Evolutionary conservation across 495 filamentous ascomycete species (phyloP), one percentile per base, ranked within the genome.

Genomic region (Aspergillus wentii): DNA sequence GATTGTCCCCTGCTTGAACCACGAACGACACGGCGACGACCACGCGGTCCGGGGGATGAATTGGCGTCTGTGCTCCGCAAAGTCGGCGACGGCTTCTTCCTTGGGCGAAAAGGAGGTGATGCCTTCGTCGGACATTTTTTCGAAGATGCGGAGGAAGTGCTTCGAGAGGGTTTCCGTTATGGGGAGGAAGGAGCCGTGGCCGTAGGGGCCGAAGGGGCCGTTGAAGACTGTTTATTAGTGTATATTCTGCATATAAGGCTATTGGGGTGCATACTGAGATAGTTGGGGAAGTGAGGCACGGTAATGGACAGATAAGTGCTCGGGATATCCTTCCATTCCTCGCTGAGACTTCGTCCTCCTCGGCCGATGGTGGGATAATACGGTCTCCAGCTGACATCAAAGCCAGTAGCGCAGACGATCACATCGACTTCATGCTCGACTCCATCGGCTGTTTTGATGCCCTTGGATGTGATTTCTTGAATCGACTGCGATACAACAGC

Each of bases 281-380:
- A 71, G 42, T 81, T 81, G 0, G 78, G 76, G 46, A 79, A 79
- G 4, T 58, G 54, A 30, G 69, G 61, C 15, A 73, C 56, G 11
- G 71, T 65, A 11, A 69, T 64, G 10, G 66, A 71, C 22, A 74
- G 66, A 46, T 81, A 80, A 5, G 66, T 59, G 27, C 18, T 20
- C 10, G 47, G 47, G 2, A 29, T 17, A 23, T 35, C 13, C 7
- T 11, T 19, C 46, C 51, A 46, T 18, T 47, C 28, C 8, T 41
- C 23, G 18, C 7, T 17, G 17, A 54, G 27, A 40, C 44, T 48
- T 15, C 48, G 43, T 8, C 61, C 59, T 1, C 61, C 41, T 1
- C 43, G 44, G 0, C 66, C 69, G 13, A 58, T 19, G 10, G 64
- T 30, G 5, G 56, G 56, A 39, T 48, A 70, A 2, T 21, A 21